These are phyloP conservation scores for Sphagnum fallax DNA, from an alignment of 228 moss, liverwort and hornwort species.

Conservation along the genomic window DNA sequence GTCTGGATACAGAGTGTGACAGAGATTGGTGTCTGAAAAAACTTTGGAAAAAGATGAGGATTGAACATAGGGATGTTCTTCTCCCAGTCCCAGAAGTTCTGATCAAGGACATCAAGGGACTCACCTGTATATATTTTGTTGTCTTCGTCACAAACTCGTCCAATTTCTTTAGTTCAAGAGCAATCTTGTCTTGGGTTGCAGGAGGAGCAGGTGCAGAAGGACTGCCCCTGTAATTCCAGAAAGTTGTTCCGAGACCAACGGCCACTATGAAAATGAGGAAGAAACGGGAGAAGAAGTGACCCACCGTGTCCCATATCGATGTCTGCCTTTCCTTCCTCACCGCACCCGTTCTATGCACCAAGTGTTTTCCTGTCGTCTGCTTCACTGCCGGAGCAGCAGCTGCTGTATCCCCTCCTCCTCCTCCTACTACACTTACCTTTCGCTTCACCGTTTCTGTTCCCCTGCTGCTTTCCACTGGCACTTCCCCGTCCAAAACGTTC, in stretches of 20 bases:
- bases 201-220: slow-evolving; percentile 21
- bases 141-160: slow-evolving; percentile 89
- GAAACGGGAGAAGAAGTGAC: slow-evolving; percentile 71
- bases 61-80: too few relatives aligned
- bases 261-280: slow-evolving; percentile 59
- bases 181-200: slow-evolving; percentile 30
- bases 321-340: slow-evolving; percentile 35
- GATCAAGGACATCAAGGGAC: not conserved
- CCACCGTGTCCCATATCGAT: slow-evolving; percentile 62
- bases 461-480: slow-evolving; percentile 19
- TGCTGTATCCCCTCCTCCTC: slow-evolving; percentile 5
- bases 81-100: too few relatives aligned
- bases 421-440: slow-evolving; percentile 1
- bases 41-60: too few relatives aligned
- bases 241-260: slow-evolving; percentile 59
- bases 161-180: slow-evolving; percentile 73
- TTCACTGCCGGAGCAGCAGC: slow-evolving; percentile 37
- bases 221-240: slow-evolving; percentile 55
- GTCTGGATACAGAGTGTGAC: too few relatives aligned
- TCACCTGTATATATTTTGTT: slow-evolving; percentile 86
- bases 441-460: slow-evolving; percentile 30
- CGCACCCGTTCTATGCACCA: slow-evolving; percentile 14
- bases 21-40: too few relatives aligned
- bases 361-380: slow-evolving; percentile 38
- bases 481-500: slow-evolving; percentile 44